A percentile compares a stretch with the other conserved stretches of the same genome.
Conservation (phyloP, 192 early-diverging fungal species). For the Diversispora eburnea region DNA sequence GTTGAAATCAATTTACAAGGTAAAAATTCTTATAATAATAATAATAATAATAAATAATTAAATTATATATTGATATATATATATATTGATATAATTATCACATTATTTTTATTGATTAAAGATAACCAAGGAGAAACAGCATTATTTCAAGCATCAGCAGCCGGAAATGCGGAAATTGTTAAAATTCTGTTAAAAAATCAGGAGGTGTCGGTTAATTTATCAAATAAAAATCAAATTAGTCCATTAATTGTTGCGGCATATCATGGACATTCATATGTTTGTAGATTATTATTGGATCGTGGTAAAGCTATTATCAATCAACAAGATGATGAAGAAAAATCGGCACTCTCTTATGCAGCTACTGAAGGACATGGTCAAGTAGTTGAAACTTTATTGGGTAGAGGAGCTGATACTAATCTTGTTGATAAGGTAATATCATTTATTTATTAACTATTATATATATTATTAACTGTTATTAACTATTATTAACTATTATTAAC, state of each 20-base stretch:
- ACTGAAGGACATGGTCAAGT: slow-evolving; percentile 34
- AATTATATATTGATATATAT: too few relatives aligned
- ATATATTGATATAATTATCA: too few relatives aligned
- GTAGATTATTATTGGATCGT: slow-evolving; percentile 38
- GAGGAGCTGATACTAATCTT: slow-evolving; percentile 34
- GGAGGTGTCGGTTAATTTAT: slow-evolving; percentile 28
- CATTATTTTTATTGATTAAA: neutral
- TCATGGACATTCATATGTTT: slow-evolving; percentile 43
- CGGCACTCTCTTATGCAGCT: slow-evolving; percentile 35
- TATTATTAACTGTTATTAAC: neutral
- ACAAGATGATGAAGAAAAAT: slow-evolving; percentile 35
- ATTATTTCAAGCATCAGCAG: slow-evolving; percentile 37
- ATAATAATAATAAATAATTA: neutral
- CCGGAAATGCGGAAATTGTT: slow-evolving; percentile 36
- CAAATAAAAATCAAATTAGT: slow-evolving; percentile 37
- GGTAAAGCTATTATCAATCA: slow-evolving; percentile 39
- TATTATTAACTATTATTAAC: neutral
- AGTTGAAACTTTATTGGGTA: slow-evolving; percentile 31
- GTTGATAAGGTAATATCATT: slow-evolving; percentile 30
- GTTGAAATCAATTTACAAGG: slow-evolving; percentile 34
- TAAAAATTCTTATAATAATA: neutral
- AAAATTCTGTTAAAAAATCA: slow-evolving; percentile 32
- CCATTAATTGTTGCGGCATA: slow-evolving; percentile 64
- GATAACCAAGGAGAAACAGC: slow-evolving; percentile 41
- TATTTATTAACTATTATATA: neutral